These are phyloP conservation scores for Fusarium tanahbumbuense DNA, from an alignment of 2,329 filamentous ascomycete genomes.

Conservation along the genomic window DNA sequence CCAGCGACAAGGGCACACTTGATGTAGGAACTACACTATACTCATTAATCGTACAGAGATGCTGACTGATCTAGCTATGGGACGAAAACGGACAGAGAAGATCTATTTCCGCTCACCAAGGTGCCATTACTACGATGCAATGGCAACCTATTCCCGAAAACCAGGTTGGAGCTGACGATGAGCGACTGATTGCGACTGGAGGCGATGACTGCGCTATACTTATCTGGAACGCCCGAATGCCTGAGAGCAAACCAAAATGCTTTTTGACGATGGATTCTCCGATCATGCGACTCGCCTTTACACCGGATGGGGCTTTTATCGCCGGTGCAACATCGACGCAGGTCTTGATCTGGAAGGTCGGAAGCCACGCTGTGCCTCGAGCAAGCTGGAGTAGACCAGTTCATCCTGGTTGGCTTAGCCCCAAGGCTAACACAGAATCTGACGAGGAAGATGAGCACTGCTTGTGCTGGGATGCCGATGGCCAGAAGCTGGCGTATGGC, in stretches of 20 bases:
- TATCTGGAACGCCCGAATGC: constrained; percentile 69
- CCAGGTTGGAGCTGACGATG: constrained; percentile 55
- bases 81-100: constrained; percentile 64
- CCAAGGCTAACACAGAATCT: constrained; percentile 62
- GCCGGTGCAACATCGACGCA: constrained; percentile 69
- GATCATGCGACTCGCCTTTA: constrained; percentile 70
- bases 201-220: constrained; percentile 72
- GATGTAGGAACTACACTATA: constrained; percentile 62
- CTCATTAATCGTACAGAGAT: constrained; percentile 1
- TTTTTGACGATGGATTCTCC: constrained; percentile 71
- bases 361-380: constrained; percentile 66
- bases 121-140: constrained; percentile 66
- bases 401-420: constrained; percentile 69
- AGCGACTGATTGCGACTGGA: constrained; percentile 70
- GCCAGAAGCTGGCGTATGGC: constrained; percentile 72
- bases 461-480: constrained; percentile 70
- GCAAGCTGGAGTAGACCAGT: constrained; percentile 69
- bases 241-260: constrained; percentile 67
- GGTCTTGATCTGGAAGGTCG: constrained; percentile 74
- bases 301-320: constrained; percentile 71
- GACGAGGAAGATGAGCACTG: constrained; percentile 72
- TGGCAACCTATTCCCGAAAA: constrained; percentile 67
- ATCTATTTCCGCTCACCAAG: constrained; percentile 69
- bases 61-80: constrained; percentile 60
- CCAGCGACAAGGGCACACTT: constrained; percentile 68